phyloP scores from a whole-genome alignment of 1,284 basidiomycete species.

The Cryptococcus sp. region DNA sequence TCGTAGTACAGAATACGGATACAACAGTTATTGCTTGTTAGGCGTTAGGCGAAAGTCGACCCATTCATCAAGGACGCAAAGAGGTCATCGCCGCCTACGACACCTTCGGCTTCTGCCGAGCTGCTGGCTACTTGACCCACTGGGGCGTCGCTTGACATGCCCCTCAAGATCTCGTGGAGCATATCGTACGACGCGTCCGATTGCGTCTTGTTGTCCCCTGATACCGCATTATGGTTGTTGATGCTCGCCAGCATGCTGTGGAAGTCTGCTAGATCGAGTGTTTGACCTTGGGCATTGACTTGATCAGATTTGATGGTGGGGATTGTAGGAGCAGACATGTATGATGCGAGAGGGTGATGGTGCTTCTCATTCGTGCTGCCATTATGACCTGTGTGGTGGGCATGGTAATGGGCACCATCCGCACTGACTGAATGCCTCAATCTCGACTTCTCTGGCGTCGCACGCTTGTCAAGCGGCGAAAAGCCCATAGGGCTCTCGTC shows the following conservation, averaged over 20 bases:
- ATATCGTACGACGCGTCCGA: conserved; percentile 3
- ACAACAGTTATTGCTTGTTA: too few relatives aligned
- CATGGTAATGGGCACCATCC: neutral
- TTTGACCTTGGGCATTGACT: neutral
- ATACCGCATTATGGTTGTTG: neutral
- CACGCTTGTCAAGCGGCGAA: conserved; percentile 12
- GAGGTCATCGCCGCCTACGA: conserved; percentile 15
- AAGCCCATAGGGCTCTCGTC: conserved; percentile 15
- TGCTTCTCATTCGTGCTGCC: neutral
- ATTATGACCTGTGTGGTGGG: neutral
- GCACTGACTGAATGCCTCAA: conserved; percentile 15
- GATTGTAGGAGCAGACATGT: neutral
- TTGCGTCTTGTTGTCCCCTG: neutral
- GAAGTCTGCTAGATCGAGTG: conserved; percentile 14
- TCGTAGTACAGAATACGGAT: too few relatives aligned
- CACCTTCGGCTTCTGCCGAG: conserved; percentile 11
- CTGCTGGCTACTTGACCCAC: conserved; percentile 6
- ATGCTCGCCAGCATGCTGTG: conserved; percentile 17
- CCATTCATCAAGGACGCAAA: conserved; percentile 18
- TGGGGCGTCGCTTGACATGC: conserved; percentile 4
- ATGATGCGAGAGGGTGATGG: neutral
- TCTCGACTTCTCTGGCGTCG: conserved; percentile 10
- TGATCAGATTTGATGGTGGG: neutral
- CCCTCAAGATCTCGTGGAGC: conserved; percentile 14
- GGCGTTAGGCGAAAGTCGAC: too few relatives aligned